Conservation (phyloP, 2,329 filamentous ascomycete species). For the Neurospora sp. region DNA sequence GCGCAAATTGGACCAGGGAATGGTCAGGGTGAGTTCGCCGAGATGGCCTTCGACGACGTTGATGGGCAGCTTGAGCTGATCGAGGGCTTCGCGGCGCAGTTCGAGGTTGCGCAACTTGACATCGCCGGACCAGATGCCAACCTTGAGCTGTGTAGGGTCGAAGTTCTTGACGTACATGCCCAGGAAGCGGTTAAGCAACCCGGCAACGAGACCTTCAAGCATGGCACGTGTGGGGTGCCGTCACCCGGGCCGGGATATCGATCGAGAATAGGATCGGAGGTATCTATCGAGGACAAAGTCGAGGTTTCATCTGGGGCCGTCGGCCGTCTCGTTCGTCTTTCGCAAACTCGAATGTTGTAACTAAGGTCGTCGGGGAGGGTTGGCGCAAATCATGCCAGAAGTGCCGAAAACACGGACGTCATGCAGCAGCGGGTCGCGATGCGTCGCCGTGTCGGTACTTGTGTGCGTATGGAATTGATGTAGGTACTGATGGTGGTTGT, state of each 20-base stretch:
- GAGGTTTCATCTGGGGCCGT: conserved; percentile 22
- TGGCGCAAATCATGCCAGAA: neutral
- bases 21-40: conserved; percentile 80
- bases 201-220: conserved; percentile 95
- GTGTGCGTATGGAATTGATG: neutral
- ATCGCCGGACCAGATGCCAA: conserved; percentile 98
- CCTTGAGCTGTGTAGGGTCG: conserved; percentile 93
- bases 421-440: neutral
- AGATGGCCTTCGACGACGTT: conserved; percentile 96
- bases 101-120: conserved; percentile 91
- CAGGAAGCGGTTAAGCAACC: conserved; percentile 96
- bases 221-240: conserved; percentile 58
- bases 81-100: conserved; percentile 85
- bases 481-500: neutral
- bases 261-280: conserved; percentile 11
- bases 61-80: conserved; percentile 91
- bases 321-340: neutral
- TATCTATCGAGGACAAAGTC: conserved; percentile 18
- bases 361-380: neutral
- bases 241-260: conserved; percentile 58
- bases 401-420: neutral
- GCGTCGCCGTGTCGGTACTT: neutral
- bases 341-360: conserved; percentile 1
- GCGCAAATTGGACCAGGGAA: conserved; percentile 94
- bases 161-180: conserved; percentile 99